Conservation (phyloP, 2,329 filamentous ascomycete species). For the Venturia asperata region DNA sequence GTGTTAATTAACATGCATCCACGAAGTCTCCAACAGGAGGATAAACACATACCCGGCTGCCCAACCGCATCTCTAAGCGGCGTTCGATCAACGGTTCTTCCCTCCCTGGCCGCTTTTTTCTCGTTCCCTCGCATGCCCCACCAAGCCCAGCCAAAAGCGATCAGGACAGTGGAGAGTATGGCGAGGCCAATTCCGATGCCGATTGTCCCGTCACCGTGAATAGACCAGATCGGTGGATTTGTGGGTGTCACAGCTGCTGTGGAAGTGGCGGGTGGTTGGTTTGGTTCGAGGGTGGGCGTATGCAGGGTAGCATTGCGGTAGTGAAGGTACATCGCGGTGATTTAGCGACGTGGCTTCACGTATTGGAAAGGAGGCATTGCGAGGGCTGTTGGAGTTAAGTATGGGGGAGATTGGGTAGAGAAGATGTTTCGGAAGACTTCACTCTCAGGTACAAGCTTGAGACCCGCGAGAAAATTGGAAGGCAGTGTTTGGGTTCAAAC, state of each 20-base stretch:
- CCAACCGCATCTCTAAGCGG: neutral
- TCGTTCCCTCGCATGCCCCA: neutral
- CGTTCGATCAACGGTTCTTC: neutral
- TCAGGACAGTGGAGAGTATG: neutral
- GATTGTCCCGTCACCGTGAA: neutral
- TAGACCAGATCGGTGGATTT: neutral
- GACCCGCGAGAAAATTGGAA: neutral
- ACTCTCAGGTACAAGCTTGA: neutral
- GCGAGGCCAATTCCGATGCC: neutral
- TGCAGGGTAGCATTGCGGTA: neutral
- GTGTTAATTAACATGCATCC: neutral
- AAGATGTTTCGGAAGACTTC: neutral
- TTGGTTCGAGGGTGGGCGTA: neutral
- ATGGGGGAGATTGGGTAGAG: neutral
- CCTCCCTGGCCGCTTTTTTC: neutral
- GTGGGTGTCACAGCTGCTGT: neutral
- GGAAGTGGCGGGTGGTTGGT: neutral
- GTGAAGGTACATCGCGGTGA: neutral
- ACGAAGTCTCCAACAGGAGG: neutral
- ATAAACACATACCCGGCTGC: neutral
- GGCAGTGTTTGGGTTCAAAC: neutral
- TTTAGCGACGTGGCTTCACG: neutral
- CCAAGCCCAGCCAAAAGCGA: neutral
- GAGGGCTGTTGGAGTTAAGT: neutral
- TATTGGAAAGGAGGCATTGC: neutral